Evolutionary conservation across 129 eudicot species (phyloP).

Genomic region (Calendula officinalis): DNA sequence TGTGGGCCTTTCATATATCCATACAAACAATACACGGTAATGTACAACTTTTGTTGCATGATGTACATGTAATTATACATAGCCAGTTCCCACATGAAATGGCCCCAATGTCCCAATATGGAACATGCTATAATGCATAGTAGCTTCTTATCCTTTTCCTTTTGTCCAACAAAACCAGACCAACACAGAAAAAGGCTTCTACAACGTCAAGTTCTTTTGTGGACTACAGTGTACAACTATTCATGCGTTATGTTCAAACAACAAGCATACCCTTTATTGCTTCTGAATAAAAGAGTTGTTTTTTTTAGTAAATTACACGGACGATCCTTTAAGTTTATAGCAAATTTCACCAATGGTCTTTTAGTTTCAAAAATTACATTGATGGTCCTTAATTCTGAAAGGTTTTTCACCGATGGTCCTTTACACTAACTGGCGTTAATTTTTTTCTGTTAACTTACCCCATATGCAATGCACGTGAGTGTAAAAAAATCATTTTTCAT

Average conservation of each 20-base stretch:
- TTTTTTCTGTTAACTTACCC: no score
- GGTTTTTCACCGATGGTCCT: no score
- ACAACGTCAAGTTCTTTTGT: background rate
- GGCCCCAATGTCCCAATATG: slow-evolving; percentile 14
- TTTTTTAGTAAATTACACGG: no score
- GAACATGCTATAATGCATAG: slow-evolving; percentile 9
- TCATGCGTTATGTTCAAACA: slow-evolving; percentile 8
- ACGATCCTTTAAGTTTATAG: no score
- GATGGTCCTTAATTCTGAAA: no score
- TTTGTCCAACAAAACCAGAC: slow-evolving; percentile 9
- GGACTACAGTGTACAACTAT: slow-evolving; percentile 3
- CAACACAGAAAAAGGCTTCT: background rate
- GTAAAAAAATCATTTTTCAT: no score
- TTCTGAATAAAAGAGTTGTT: background rate
- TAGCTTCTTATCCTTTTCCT: slow-evolving; percentile 13
- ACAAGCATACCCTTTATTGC: no score
- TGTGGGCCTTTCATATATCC: slow-evolving; percentile 4
- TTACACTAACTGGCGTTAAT: no score
- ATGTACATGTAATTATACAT: background rate
- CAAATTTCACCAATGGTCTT: no score
- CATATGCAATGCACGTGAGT: no score
- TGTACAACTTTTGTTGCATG: background rate
- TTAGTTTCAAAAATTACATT: no score
- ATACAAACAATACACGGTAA: background rate
- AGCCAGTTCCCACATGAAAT: slow-evolving; percentile 5